Evolutionary conservation across 805 yeast genomes (phyloP).

Genomic region (Candida pini): DNA sequence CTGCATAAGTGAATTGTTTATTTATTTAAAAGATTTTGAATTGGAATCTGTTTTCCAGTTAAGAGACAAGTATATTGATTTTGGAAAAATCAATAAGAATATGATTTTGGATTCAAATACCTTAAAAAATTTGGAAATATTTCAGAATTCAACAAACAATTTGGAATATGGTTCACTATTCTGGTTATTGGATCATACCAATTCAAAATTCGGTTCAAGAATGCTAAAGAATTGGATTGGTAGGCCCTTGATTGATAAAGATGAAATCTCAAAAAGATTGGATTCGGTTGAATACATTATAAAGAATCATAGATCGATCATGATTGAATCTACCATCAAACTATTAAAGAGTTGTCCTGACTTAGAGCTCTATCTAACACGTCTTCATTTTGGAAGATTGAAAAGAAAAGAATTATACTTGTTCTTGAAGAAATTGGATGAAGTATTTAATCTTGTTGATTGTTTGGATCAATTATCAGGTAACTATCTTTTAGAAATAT

Average conservation of each 20-base stretch:
- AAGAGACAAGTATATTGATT: constrained; percentile 44
- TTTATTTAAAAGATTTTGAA: constrained; percentile 58
- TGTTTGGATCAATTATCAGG: constrained; percentile 16
- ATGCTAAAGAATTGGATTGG: constrained; percentile 67
- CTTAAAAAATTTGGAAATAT: constrained; percentile 67
- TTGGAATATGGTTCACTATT: constrained; percentile 62
- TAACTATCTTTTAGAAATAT: constrained; percentile 18
- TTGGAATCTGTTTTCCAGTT: constrained; percentile 52
- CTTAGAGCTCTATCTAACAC: constrained; percentile 50
- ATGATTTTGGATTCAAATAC: constrained; percentile 61
- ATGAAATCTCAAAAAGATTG: constrained; percentile 52
- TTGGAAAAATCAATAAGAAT: constrained; percentile 43
- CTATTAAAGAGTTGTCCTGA: constrained; percentile 39
- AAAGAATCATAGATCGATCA: constrained; percentile 32
- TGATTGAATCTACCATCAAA: constrained; percentile 25
- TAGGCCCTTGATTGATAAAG: constrained; percentile 56
- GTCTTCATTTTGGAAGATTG: constrained; percentile 54
- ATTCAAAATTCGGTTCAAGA: constrained; percentile 71
- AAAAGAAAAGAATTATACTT: constrained; percentile 55
- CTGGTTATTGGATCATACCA: constrained; percentile 78
- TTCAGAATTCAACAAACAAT: constrained; percentile 54
- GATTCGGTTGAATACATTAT: constrained; percentile 53
- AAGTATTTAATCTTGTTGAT: constrained; percentile 21
- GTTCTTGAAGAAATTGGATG: constrained; percentile 42
- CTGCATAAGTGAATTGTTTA: constrained; percentile 40